A percentile compares a stretch with the other conserved stretches of the same genome.
These are phyloP conservation scores for Lycium barbarum DNA, from an alignment of 257 asterid genomes.

Conservation along the genomic window DNA sequence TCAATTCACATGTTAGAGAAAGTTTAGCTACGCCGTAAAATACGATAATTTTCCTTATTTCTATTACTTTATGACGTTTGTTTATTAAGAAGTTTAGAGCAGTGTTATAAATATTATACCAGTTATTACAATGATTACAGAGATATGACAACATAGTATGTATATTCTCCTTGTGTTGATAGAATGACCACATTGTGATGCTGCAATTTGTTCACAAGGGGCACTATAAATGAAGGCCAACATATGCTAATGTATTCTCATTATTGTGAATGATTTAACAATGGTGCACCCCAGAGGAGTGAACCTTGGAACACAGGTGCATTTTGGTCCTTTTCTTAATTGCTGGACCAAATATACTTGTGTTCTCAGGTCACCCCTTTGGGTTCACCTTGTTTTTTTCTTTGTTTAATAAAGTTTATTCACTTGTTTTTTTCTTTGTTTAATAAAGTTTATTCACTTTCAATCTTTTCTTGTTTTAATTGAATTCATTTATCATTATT, in stretches of 20 bases:
- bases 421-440: too few species aligned
- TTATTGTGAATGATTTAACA: background rate
- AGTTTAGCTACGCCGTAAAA: too few species aligned
- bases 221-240: constrained; percentile 20
- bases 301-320: constrained; percentile 54
- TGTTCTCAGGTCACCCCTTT: constrained; percentile 77
- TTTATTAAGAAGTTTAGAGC: too few species aligned
- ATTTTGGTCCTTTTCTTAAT: background rate
- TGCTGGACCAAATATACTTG: constrained; percentile 32
- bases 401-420: background rate
- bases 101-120: background rate
- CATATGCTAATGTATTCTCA: background rate
- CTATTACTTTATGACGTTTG: too few species aligned
- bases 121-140: background rate
- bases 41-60: too few species aligned
- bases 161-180: background rate
- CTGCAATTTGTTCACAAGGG: background rate
- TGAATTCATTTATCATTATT: too few species aligned
- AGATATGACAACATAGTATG: background rate
- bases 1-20: too few species aligned
- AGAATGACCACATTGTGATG: constrained; percentile 42
- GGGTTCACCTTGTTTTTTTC: constrained; percentile 25
- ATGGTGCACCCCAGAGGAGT: constrained; percentile 43
- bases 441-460: background rate
- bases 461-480: too few species aligned